Evolutionary conservation across 2,329 filamentous ascomycete genomes (phyloP).

Genomic region (Fusarium sp.): DNA sequence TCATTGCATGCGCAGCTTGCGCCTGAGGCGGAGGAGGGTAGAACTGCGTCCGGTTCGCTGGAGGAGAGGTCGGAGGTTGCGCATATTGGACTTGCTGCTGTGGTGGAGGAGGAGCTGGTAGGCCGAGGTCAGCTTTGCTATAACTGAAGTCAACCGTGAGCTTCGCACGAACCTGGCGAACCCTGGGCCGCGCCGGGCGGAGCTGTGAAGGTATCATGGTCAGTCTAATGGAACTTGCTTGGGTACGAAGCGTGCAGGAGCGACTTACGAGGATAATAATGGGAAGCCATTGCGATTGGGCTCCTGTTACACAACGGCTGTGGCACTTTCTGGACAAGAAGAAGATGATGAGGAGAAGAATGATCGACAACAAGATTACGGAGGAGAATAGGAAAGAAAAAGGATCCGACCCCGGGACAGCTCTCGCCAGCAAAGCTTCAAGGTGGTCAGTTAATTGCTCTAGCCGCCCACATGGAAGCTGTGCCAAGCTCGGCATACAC

Average conservation of each 20-base stretch:
- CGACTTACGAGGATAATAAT: conserved; percentile 62
- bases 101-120: conserved; percentile 37
- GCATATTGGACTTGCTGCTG: conserved; percentile 57
- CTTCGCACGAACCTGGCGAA: conserved; percentile 45
- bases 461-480: conserved; percentile 32
- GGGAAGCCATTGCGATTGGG: conserved; percentile 52
- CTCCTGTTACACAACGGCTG: background rate
- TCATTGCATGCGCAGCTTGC: conserved; percentile 45
- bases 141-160: background rate
- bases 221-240: conserved; percentile 32
- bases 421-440: conserved; percentile 19
- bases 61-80: conserved; percentile 61
- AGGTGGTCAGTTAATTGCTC: conserved; percentile 20
- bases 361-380: background rate
- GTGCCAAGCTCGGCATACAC: conserved; percentile 32
- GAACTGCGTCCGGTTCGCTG: conserved; percentile 59
- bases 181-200: conserved; percentile 53
- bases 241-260: conserved; percentile 11
- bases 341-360: background rate
- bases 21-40: conserved; percentile 57
- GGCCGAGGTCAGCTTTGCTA: conserved; percentile 23
- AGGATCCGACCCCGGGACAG: conserved; percentile 11
- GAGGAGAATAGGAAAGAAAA: conserved; percentile 11
- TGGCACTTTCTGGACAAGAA: background rate
- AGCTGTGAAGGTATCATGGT: conserved; percentile 49